These are phyloP conservation scores for Entomortierella parvispora DNA, from an alignment of 192 early-diverging fungal genomes.

Conservation along the genomic window DNA sequence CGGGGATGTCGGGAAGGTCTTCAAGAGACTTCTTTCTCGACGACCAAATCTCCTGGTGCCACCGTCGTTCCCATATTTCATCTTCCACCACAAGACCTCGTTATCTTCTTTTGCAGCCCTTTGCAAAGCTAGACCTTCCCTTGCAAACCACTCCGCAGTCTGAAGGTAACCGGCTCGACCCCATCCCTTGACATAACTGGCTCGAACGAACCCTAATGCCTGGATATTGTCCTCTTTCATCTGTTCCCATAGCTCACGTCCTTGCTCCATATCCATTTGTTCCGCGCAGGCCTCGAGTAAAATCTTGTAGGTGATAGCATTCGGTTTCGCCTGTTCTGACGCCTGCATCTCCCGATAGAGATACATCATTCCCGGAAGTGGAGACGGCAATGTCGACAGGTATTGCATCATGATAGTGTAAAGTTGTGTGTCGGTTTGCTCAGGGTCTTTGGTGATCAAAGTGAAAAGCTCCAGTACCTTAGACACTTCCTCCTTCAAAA, in stretches of 20 bases:
- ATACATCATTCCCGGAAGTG: slow-evolving; percentile 42
- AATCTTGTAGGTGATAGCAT: slow-evolving; percentile 30
- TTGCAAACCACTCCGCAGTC: slow-evolving; percentile 11
- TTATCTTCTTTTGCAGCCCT: not conserved
- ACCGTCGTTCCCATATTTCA: not conserved
- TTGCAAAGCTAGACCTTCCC: slow-evolving; percentile 7
- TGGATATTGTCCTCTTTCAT: slow-evolving; percentile 8
- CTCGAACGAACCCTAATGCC: slow-evolving; percentile 22
- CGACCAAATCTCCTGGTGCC: not conserved
- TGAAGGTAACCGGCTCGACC: slow-evolving; percentile 20
- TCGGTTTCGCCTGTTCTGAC: slow-evolving; percentile 18
- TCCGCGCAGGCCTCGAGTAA: slow-evolving; percentile 47
- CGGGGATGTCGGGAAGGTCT: too few species aligned
- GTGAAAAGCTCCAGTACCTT: slow-evolving; percentile 45
- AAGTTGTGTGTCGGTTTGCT: slow-evolving; percentile 26
- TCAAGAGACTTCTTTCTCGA: too few species aligned
- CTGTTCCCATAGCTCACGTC: slow-evolving; percentile 21
- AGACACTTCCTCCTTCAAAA: slow-evolving; percentile 40
- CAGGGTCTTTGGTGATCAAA: slow-evolving; percentile 21
- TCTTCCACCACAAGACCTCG: not conserved
- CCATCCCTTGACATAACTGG: slow-evolving; percentile 38
- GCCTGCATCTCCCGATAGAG: slow-evolving; percentile 39
- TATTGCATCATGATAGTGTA: slow-evolving; percentile 54
- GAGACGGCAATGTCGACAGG: slow-evolving; percentile 43
- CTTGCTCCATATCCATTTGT: slow-evolving; percentile 46